Conservation (phyloP, 345 rosid genomes). For the Salix suchowensis region DNA sequence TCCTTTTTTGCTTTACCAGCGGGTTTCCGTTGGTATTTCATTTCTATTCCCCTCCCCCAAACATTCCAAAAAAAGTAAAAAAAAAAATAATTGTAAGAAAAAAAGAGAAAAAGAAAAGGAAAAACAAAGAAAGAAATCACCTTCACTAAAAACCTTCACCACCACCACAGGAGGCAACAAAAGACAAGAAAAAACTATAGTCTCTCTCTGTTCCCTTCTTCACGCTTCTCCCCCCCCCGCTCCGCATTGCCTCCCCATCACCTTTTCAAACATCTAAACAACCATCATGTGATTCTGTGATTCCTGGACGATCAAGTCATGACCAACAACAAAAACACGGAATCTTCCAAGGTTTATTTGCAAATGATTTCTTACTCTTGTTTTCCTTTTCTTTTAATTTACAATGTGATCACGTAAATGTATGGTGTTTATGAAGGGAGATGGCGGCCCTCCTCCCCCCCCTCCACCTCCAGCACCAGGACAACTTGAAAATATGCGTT, state of each 20-base stretch:
- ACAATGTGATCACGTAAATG: background rate
- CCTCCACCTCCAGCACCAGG: conserved; percentile 14
- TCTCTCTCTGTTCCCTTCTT: background rate
- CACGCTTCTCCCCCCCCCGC: background rate
- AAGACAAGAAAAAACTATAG: background rate
- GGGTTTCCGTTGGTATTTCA: conserved; percentile 29
- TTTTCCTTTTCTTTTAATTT: background rate
- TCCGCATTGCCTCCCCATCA: background rate
- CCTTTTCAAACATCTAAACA: background rate
- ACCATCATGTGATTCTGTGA: conserved; percentile 15
- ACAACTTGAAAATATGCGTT: conserved; percentile 5
- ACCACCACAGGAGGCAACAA: background rate
- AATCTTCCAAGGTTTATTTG: conserved; percentile 33
- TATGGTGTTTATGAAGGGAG: conserved; percentile 7
- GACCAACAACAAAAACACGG: conserved; percentile 31
- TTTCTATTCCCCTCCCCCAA: background rate
- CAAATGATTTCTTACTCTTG: background rate
- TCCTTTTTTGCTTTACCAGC: conserved; percentile 24
- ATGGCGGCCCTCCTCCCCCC: conserved; percentile 2
- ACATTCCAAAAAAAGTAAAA: background rate
- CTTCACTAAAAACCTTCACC: background rate
- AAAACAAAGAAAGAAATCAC: background rate
- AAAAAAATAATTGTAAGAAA: background rate
- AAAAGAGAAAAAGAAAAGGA: background rate
- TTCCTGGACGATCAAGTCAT: background rate